Percentiles rank a stretch among this genome's conserved stretches.
Conservation (phyloP, 805 yeast genomes). For the Kuraishia molischiana region DNA sequence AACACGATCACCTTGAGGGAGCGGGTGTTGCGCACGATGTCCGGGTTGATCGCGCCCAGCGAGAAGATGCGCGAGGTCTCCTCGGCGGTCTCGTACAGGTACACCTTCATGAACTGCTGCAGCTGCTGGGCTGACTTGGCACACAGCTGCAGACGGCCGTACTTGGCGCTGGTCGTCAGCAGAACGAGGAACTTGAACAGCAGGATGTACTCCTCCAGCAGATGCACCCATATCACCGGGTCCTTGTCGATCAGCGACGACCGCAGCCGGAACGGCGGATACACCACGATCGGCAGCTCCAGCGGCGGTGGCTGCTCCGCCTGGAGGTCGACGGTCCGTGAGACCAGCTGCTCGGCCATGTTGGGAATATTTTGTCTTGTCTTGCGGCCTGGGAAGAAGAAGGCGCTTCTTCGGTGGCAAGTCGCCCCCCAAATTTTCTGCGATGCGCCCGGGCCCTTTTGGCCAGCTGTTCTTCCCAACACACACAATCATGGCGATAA, state of each 20-base stretch:
- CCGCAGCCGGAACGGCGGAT: conserved; percentile 66
- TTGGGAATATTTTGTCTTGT: too few relatives aligned
- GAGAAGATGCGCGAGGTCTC: conserved; percentile 56
- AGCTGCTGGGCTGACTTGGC: conserved; percentile 50
- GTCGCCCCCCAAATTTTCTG: too few relatives aligned
- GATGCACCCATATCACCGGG: conserved; percentile 76
- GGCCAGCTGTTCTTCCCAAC: too few relatives aligned
- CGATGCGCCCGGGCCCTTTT: too few relatives aligned
- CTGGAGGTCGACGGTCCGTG: neutral
- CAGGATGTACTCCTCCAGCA: conserved; percentile 52
- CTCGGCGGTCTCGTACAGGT: conserved; percentile 48
- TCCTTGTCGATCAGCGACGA: conserved; percentile 75
- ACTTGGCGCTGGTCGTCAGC: conserved; percentile 15
- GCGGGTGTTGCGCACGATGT: conserved; percentile 44
- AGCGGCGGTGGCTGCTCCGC: conserved; percentile 7
- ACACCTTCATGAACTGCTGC: conserved; percentile 44
- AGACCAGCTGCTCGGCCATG: neutral
- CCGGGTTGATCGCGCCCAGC: conserved; percentile 64
- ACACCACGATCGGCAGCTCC: conserved; percentile 53
- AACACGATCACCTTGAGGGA: conserved; percentile 40
- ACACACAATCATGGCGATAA: too few relatives aligned
- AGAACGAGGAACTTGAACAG: conserved; percentile 37
- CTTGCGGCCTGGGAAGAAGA: too few relatives aligned
- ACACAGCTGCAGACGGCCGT: conserved; percentile 28
- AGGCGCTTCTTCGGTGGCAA: too few relatives aligned